A percentile compares a stretch with the other conserved stretches of the same genome.
These are phyloP conservation scores for Fonsecaea pedrosoi DNA, from an alignment of 2,329 filamentous ascomycete genomes.

Conservation along the genomic window DNA sequence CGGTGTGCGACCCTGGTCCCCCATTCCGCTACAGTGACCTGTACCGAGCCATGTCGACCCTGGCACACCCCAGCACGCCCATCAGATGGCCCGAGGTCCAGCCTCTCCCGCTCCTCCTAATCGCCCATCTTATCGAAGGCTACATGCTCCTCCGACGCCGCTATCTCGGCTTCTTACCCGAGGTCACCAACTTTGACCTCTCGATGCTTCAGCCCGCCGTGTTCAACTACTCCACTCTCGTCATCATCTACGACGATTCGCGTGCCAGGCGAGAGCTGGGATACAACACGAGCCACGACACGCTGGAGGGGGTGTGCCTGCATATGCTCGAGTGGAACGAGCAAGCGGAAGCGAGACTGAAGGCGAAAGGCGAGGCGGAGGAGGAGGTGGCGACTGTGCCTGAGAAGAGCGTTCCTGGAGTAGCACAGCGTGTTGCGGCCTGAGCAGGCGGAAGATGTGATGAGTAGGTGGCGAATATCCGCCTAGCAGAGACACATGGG, in stretches of 20 bases:
- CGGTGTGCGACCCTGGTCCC: constrained; percentile 59
- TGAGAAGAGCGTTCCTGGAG: constrained; percentile 13
- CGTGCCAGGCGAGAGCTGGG: constrained; percentile 39
- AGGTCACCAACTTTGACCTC: constrained; percentile 41
- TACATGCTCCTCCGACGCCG: constrained; percentile 43
- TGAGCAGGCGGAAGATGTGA: background rate
- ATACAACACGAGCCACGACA: constrained; percentile 44
- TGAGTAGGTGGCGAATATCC: background rate
- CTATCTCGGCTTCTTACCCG: constrained; percentile 38
- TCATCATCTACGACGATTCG: constrained; percentile 33
- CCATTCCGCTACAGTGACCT: constrained; percentile 47
- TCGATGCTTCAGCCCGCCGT: constrained; percentile 45
- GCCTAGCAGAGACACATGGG: background rate
- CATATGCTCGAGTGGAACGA: constrained; percentile 46
- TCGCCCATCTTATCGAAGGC: constrained; percentile 45
- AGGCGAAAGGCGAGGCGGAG: constrained; percentile 4
- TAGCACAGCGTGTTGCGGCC: background rate
- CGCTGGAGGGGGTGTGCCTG: constrained; percentile 46
- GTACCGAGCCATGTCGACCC: constrained; percentile 43
- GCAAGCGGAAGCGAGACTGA: constrained; percentile 29
- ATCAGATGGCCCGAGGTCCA: constrained; percentile 41
- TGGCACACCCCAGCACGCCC: constrained; percentile 42
- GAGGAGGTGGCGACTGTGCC: background rate
- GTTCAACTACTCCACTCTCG: constrained; percentile 44
- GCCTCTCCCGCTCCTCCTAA: constrained; percentile 42